Conservation (phyloP, 768 basidiomycete genomes). For the Piloderma croceum region DNA sequence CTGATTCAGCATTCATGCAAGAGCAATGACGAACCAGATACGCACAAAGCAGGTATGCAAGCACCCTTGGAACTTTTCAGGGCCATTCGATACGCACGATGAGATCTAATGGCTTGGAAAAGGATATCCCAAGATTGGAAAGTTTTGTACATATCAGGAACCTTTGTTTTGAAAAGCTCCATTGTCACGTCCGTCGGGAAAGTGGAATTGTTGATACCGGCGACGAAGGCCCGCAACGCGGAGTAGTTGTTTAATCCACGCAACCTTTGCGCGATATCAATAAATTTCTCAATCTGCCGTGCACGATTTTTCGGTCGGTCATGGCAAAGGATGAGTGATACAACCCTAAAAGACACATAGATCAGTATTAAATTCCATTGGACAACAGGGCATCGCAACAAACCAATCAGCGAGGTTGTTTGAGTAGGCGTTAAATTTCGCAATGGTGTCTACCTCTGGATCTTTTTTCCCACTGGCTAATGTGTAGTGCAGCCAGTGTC, state of each 20-base stretch:
- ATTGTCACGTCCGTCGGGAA: conserved; percentile 74
- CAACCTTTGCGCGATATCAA: conserved; percentile 75
- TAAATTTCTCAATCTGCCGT: conserved; percentile 82
- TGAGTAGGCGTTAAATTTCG: conserved; percentile 66
- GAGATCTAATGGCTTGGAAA: conserved; percentile 73
- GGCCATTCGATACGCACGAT: conserved; percentile 88
- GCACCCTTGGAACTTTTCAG: conserved; percentile 79
- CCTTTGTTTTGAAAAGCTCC: conserved; percentile 62
- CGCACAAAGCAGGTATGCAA: conserved; percentile 82
- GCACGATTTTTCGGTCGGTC: conserved; percentile 71
- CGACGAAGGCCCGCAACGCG: conserved; percentile 86
- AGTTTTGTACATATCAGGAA: conserved; percentile 67
- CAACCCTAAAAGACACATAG: conserved; percentile 79
- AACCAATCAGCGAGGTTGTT: conserved; percentile 85
- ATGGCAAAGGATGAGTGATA: conserved; percentile 85
- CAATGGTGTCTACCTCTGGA: conserved; percentile 61
- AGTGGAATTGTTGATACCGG: conserved; percentile 83
- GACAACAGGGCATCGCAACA: conserved; percentile 14
- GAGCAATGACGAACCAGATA: conserved; percentile 13
- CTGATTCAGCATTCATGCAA: conserved; percentile 9
- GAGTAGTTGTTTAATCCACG: conserved; percentile 89
- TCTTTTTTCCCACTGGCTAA: conserved; percentile 64
- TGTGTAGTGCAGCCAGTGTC: conserved; percentile 82
- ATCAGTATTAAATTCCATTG: conserved; percentile 4
- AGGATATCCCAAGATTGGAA: conserved; percentile 82